Conservation (phyloP, 768 basidiomycete genomes). For the Tulasnella sp. region DNA sequence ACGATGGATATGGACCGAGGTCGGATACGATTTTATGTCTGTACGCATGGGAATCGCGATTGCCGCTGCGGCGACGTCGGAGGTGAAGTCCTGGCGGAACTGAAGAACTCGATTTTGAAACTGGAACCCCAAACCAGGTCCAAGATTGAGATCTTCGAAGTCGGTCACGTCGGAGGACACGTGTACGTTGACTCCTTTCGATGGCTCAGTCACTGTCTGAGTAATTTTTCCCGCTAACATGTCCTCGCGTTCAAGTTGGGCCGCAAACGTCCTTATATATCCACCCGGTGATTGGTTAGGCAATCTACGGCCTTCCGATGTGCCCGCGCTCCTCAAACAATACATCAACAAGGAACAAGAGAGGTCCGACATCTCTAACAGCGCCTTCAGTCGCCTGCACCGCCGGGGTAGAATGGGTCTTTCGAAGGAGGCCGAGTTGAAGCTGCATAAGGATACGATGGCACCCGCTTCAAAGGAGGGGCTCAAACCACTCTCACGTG, state of each 20-base stretch:
- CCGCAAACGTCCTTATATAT: slow-evolving; percentile 13
- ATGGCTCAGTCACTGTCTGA: slow-evolving; percentile 3
- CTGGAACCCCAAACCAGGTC: neutral
- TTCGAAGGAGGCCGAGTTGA: slow-evolving; percentile 1
- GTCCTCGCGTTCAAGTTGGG: slow-evolving; percentile 5
- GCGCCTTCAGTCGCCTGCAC: neutral
- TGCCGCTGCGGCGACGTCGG: slow-evolving; percentile 25
- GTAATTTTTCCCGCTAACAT: slow-evolving; percentile 12
- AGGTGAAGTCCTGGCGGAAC: slow-evolving; percentile 19
- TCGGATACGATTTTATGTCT: slow-evolving; percentile 21
- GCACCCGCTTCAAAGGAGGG: neutral
- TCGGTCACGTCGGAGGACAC: slow-evolving; percentile 24
- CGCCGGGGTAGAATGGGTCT: slow-evolving; percentile 19
- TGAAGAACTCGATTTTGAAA: slow-evolving; percentile 13
- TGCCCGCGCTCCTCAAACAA: slow-evolving; percentile 11
- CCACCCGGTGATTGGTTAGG: slow-evolving; percentile 20
- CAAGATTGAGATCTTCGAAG: slow-evolving; percentile 13
- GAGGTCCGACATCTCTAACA: neutral
- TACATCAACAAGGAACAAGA: neutral
- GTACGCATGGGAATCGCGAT: slow-evolving; percentile 24
- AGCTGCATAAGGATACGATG: neutral
- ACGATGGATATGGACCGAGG: neutral
- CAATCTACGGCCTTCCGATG: slow-evolving; percentile 18
- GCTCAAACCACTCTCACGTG: neutral
- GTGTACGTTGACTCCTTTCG: slow-evolving; percentile 18